Conservation (phyloP, 2,329 filamentous ascomycete genomes). For the Fusarium solani-melongenae region DNA sequence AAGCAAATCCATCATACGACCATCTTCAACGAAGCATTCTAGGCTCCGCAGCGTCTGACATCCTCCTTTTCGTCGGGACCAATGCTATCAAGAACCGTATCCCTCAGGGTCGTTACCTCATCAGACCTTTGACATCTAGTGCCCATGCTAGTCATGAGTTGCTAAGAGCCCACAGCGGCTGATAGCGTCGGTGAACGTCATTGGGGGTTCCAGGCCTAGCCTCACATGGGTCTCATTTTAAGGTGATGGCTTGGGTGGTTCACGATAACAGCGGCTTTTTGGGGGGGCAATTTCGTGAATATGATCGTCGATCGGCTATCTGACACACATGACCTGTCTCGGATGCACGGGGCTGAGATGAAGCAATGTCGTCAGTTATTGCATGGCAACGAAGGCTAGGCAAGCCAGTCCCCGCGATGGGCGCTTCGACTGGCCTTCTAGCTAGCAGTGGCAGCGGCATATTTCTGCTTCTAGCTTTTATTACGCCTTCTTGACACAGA, state of each 20-base stretch:
- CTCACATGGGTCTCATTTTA: constrained; percentile 5
- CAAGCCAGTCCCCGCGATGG: not conserved
- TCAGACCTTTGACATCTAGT: constrained; percentile 25
- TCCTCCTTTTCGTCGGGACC: not conserved
- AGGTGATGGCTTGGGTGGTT: constrained; percentile 5
- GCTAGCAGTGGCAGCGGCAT: not conserved
- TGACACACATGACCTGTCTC: constrained; percentile 29
- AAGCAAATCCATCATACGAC: not conserved
- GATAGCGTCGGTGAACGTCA: constrained; percentile 31
- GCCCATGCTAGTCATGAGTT: constrained; percentile 26
- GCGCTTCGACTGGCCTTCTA: constrained; percentile 1
- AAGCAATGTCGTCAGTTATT: constrained; percentile 19
- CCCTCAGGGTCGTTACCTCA: not conserved
- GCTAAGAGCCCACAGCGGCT: not conserved
- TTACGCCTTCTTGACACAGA: not conserved
- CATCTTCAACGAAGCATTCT: not conserved
- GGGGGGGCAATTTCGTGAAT: constrained; percentile 13
- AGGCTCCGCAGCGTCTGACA: not conserved
- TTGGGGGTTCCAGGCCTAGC: constrained; percentile 14
- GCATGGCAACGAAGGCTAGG: constrained; percentile 6
- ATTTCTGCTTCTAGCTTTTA: not conserved
- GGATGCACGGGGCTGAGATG: constrained; percentile 16
- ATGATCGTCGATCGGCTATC: constrained; percentile 44
- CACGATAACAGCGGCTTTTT: constrained; percentile 18
- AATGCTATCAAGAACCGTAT: not conserved